These are phyloP conservation scores for Cytospora piceicola DNA, from an alignment of 2,329 filamentous ascomycete species.

Conservation along the genomic window DNA sequence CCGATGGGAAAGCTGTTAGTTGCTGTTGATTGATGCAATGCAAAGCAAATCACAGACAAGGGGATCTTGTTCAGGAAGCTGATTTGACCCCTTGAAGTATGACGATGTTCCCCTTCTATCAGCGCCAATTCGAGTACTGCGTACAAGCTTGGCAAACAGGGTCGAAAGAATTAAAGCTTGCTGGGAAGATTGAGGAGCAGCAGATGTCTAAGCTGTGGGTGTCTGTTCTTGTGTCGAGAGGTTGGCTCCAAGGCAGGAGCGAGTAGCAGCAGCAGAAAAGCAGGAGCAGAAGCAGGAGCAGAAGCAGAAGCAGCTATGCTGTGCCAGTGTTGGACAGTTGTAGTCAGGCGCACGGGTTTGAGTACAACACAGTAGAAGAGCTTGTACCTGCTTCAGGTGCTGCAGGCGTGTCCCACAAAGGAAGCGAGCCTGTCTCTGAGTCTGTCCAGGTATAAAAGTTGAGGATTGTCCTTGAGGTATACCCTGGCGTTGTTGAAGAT, in stretches of 20 bases:
- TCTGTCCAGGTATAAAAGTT: constrained; percentile 17
- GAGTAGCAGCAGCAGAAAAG: background rate
- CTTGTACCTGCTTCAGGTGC: constrained; percentile 25
- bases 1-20: constrained; percentile 19
- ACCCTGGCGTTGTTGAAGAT: constrained; percentile 13
- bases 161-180: constrained; percentile 10
- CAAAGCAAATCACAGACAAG: constrained; percentile 29
- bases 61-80: constrained; percentile 16
- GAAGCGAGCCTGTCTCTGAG: constrained; percentile 18
- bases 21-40: constrained; percentile 22
- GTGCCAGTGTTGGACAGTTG: constrained; percentile 23
- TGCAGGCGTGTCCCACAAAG: constrained; percentile 29
- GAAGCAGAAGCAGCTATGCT: constrained; percentile 21
- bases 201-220: constrained; percentile 19
- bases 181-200: constrained; percentile 9
- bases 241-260: background rate
- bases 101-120: constrained; percentile 17
- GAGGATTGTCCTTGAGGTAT: constrained; percentile 12
- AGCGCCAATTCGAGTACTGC: constrained; percentile 8
- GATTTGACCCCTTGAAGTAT: constrained; percentile 16
- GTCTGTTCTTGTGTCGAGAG: constrained; percentile 10
- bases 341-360: constrained; percentile 17
- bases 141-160: constrained; percentile 11
- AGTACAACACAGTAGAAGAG: constrained; percentile 19
- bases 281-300: constrained; percentile 7